Evolutionary conservation across 164 flowering plant species (phyloP).

Genomic region (Dillenia suffruticosa): DNA sequence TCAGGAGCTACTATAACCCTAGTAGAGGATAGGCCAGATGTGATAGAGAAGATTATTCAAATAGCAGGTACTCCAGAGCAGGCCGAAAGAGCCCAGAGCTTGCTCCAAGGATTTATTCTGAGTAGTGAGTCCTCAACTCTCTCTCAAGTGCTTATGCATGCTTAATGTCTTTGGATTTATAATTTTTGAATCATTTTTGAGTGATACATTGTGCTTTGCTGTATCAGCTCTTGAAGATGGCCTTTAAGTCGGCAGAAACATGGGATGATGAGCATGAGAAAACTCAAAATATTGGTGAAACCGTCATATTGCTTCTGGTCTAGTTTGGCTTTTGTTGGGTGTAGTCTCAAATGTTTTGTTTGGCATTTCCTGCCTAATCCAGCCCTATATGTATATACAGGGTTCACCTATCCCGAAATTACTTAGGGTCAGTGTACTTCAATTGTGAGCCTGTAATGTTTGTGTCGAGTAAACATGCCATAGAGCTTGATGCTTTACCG

Average conservation of each 20-base stretch:
- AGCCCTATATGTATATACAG: no score
- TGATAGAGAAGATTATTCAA: slow-evolving; percentile 60
- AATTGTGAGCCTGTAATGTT: no score
- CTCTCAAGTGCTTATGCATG: not conserved
- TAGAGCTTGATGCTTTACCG: no score
- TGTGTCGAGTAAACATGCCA: no score
- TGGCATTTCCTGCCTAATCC: no score
- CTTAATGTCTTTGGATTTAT: not conserved
- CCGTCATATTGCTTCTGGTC: no score
- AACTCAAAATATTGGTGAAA: not conserved
- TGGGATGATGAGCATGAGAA: not conserved
- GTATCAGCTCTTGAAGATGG: slow-evolving; percentile 53
- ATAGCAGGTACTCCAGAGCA: slow-evolving; percentile 97
- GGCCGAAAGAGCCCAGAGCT: slow-evolving; percentile 96
- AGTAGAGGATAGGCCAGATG: slow-evolving; percentile 66
- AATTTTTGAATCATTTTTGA: not conserved
- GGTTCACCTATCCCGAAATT: no score
- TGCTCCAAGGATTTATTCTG: slow-evolving; percentile 93
- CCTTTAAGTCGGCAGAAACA: slow-evolving; percentile 17
- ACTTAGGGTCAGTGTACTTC: no score
- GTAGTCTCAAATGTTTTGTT: no score
- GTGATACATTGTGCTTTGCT: slow-evolving; percentile 4
- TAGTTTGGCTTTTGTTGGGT: no score
- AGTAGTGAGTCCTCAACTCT: slow-evolving; percentile 70
- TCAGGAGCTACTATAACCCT: slow-evolving; percentile 84